Conservation (phyloP, 192 early-diverging fungal genomes). For the Backusella liffmaniae region DNA sequence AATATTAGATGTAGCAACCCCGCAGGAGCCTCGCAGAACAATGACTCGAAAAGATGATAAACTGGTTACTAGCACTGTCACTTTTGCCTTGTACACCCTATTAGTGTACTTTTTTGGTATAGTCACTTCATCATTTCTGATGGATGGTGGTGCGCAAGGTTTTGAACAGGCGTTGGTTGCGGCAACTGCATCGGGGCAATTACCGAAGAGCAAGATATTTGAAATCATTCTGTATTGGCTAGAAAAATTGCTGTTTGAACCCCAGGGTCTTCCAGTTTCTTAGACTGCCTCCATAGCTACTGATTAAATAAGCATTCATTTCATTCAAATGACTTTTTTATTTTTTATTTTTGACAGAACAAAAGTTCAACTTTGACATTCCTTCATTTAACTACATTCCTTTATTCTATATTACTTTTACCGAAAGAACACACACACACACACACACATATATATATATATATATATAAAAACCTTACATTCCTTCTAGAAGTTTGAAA, state of each 20-base stretch:
- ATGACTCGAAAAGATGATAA: conserved; percentile 30
- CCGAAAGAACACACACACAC: too few species aligned
- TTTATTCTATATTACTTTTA: neutral
- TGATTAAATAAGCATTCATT: neutral
- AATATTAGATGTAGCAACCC: neutral
- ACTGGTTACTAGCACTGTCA: conserved; percentile 40
- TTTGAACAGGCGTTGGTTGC: conserved; percentile 27
- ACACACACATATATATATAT: neutral
- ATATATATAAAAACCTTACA: too few species aligned
- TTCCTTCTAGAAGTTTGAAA: neutral
- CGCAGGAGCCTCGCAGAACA: neutral
- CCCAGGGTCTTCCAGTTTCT: conserved; percentile 16
- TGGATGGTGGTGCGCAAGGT: conserved; percentile 33
- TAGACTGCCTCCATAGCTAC: neutral
- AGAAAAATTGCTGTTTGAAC: conserved; percentile 34
- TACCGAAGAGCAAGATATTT: conserved; percentile 27
- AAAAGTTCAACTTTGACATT: neutral
- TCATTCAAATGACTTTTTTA: neutral
- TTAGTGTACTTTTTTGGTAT: conserved; percentile 46
- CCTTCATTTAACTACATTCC: neutral
- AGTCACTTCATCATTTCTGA: conserved; percentile 42
- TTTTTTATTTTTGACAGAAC: neutral
- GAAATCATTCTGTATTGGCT: conserved; percentile 36
- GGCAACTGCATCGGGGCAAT: neutral
- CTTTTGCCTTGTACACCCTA: conserved; percentile 44